Percentiles rank a stretch among this genome's conserved stretches.
Conservation (phyloP, 2,329 filamentous ascomycete species). For the Penicillium sp. region DNA sequence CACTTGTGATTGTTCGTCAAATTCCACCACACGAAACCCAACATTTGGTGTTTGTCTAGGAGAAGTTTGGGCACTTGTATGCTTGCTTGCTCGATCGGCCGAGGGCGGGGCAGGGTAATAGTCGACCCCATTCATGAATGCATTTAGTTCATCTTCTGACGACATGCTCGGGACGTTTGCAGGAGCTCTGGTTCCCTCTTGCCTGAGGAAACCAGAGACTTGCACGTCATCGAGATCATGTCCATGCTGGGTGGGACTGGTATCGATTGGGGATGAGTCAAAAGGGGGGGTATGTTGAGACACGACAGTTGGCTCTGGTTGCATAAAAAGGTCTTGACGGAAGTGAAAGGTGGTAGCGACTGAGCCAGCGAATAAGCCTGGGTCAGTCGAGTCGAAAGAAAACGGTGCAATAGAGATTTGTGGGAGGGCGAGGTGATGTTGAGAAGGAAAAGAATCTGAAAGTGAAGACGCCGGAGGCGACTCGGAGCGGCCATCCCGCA, state of each 20-base stretch:
- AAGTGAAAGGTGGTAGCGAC: constrained; percentile 44
- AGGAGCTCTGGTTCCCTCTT: constrained; percentile 39
- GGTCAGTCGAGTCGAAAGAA: constrained; percentile 46
- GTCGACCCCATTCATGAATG: constrained; percentile 27
- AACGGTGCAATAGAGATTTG: constrained; percentile 5
- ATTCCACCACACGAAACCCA: constrained; percentile 51
- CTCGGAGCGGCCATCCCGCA: constrained; percentile 20
- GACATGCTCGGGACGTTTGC: constrained; percentile 23
- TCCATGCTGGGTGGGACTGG: constrained; percentile 57
- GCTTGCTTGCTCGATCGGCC: constrained; percentile 52
- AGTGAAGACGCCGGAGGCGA: constrained; percentile 11
- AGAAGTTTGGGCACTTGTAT: constrained; percentile 47
- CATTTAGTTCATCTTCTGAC: constrained; percentile 18
- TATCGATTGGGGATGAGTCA: constrained; percentile 38
- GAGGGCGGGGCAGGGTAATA: constrained; percentile 33
- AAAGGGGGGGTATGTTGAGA: constrained; percentile 45
- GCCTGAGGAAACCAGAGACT: constrained; percentile 44
- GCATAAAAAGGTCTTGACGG: constrained; percentile 57
- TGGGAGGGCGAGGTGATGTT: constrained; percentile 13
- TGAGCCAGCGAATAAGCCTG: constrained; percentile 51
- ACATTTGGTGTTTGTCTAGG: constrained; percentile 40
- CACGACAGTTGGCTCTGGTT: constrained; percentile 55
- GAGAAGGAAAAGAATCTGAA: constrained; percentile 12
- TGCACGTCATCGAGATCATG: constrained; percentile 44
- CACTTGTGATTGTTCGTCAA: constrained; percentile 43